Evolutionary conservation across 2,329 filamentous ascomycete genomes (phyloP).

Genomic region (Clonostachys rosea): DNA sequence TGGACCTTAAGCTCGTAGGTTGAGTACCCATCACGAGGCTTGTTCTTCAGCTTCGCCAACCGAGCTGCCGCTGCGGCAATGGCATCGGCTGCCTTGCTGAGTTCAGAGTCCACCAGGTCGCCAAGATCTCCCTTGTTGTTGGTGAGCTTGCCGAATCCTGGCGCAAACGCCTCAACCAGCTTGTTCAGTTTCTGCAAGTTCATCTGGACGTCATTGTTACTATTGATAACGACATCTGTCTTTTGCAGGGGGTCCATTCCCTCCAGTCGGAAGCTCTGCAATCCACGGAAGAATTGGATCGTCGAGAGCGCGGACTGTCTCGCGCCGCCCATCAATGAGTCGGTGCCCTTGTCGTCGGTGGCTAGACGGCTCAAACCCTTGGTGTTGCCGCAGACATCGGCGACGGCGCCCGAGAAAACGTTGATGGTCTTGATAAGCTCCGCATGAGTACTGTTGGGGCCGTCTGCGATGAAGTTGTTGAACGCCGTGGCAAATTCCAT

Average conservation of each 20-base stretch:
- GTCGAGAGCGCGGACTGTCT: conserved; percentile 81
- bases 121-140: conserved; percentile 82
- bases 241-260: conserved; percentile 87
- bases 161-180: conserved; percentile 85
- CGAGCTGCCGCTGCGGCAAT: conserved; percentile 90
- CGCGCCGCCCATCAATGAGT: conserved; percentile 77
- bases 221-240: conserved; percentile 95
- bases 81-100: conserved; percentile 90
- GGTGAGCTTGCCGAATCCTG: conserved; percentile 76
- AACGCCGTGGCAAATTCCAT: conserved; percentile 98
- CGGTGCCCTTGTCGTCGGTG: conserved; percentile 91
- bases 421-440: conserved; percentile 93
- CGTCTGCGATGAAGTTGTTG: conserved; percentile 97
- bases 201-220: conserved; percentile 93
- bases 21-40: conserved; percentile 91
- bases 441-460: conserved; percentile 81
- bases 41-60: conserved; percentile 88
- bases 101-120: conserved; percentile 86
- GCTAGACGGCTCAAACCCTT: conserved; percentile 92
- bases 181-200: conserved; percentile 92
- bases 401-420: conserved; percentile 82
- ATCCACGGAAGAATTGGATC: conserved; percentile 89
- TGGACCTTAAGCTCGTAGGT: conserved; percentile 96
- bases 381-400: conserved; percentile 92
- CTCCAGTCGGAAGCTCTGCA: conserved; percentile 91